Percentiles rank a stretch among this genome's conserved stretches.
phyloP scores from a whole-genome alignment of 139 green algal species.

The Closterium sp. region DNA sequence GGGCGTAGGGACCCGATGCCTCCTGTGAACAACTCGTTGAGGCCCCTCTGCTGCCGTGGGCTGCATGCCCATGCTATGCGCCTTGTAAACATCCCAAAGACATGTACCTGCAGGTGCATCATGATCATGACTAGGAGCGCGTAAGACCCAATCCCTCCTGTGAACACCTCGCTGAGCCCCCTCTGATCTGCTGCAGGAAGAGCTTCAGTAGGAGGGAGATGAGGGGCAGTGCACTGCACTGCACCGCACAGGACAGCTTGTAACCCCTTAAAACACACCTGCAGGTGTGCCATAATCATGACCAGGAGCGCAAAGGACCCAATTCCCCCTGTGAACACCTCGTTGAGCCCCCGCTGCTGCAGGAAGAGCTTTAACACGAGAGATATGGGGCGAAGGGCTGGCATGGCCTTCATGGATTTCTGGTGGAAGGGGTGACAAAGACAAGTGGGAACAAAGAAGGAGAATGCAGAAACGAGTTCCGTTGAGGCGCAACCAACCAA shows the following conservation, averaged over 20 bases:
- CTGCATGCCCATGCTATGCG: too few species aligned
- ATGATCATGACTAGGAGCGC: constrained; percentile 88
- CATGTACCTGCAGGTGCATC: constrained; percentile 70
- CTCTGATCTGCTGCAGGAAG: constrained; percentile 69
- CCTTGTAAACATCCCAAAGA: too few species aligned
- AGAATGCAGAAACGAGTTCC: too few species aligned
- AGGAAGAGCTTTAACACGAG: constrained; percentile 60
- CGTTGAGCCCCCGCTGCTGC: constrained; percentile 85
- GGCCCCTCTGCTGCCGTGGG: constrained; percentile 68
- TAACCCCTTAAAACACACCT: constrained; percentile 44
- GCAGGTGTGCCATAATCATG: constrained; percentile 84
- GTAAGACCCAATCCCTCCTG: constrained; percentile 89
- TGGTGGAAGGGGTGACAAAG: constrained; percentile 24
- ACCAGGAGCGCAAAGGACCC: constrained; percentile 90
- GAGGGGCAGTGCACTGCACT: not conserved
- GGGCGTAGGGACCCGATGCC: constrained; percentile 90
- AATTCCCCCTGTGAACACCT: constrained; percentile 91
- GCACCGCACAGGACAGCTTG: too few species aligned
- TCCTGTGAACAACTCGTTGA: constrained; percentile 95
- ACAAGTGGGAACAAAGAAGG: too few species aligned
- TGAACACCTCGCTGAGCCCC: constrained; percentile 89
- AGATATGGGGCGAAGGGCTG: constrained; percentile 74
- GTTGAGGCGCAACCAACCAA: too few species aligned
- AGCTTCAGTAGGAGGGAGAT: constrained; percentile 51
- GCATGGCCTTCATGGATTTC: not conserved